Evolutionary conservation across 2,329 filamentous ascomycete genomes (phyloP).

Genomic region (Nemania serpens): DNA sequence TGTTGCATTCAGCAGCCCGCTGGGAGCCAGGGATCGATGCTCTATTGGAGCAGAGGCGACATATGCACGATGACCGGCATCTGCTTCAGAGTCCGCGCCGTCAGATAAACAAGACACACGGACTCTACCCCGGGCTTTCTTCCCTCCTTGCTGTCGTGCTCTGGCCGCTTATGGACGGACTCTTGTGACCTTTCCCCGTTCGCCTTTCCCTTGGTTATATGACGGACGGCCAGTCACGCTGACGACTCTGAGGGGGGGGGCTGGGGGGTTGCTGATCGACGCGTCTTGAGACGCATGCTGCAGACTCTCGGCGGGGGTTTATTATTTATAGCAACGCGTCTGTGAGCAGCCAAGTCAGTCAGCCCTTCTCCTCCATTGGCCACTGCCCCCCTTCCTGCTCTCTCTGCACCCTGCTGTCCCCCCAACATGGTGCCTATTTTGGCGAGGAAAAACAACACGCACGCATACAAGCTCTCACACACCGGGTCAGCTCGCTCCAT

Average conservation of each 20-base stretch:
- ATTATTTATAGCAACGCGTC: conserved; percentile 27
- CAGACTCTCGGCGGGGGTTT: conserved; percentile 10
- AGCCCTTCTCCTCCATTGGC: too few relatives aligned
- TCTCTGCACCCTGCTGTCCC: too few relatives aligned
- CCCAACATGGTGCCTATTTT: neutral
- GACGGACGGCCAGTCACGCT: neutral
- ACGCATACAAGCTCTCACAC: neutral
- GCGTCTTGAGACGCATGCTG: conserved; percentile 27
- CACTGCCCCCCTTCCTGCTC: neutral
- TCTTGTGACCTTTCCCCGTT: conserved; percentile 14
- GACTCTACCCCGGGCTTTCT: conserved; percentile 14
- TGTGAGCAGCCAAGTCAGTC: neutral
- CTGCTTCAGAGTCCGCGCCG: conserved; percentile 18
- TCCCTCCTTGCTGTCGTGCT: conserved; percentile 11
- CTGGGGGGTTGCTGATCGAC: conserved; percentile 22
- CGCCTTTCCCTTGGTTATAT: conserved; percentile 1
- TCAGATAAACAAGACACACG: conserved; percentile 26
- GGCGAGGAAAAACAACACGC: neutral
- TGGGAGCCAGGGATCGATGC: conserved; percentile 6
- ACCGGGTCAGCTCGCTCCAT: neutral
- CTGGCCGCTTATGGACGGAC: conserved; percentile 20
- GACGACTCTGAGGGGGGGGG: neutral
- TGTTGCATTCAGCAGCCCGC: conserved; percentile 15
- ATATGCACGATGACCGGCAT: conserved; percentile 30
- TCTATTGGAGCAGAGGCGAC: conserved; percentile 22